Evolutionary conservation across 768 basidiomycete genomes (phyloP).

Genomic region (Lactarius indigo): DNA sequence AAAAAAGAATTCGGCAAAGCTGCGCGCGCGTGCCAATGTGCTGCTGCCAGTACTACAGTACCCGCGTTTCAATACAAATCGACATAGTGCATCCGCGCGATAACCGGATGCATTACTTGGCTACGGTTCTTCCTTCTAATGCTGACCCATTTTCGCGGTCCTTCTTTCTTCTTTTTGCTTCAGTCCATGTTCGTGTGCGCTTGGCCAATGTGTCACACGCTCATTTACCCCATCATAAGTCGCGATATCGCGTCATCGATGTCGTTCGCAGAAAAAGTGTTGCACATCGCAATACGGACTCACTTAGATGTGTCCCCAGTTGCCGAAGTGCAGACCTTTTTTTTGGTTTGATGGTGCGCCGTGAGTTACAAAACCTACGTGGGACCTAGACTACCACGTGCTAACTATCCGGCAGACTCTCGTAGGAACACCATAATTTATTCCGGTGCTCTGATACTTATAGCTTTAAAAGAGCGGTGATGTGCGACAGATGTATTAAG

Average conservation of each 20-base stretch:
- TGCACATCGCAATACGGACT: background rate
- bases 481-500: constrained; percentile 7
- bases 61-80: background rate
- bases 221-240: background rate
- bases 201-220: background rate
- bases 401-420: background rate
- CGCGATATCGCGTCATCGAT: background rate
- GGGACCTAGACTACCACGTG: no score
- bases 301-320: background rate
- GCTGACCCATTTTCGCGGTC: background rate
- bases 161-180: background rate
- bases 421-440: background rate
- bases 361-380: no score
- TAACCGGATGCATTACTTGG: background rate
- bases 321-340: no score
- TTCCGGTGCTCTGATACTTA: background rate
- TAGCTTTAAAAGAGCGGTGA: background rate
- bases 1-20: no score
- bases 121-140: background rate
- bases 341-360: no score
- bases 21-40: no score
- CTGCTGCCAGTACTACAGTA: no score
- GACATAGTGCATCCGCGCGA: background rate
- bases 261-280: background rate
- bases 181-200: background rate